Evolutionary conservation across 768 basidiomycete species (phyloP), one percentile per base, ranked within the genome.

Genomic region (Tylopilus balloui): DNA sequence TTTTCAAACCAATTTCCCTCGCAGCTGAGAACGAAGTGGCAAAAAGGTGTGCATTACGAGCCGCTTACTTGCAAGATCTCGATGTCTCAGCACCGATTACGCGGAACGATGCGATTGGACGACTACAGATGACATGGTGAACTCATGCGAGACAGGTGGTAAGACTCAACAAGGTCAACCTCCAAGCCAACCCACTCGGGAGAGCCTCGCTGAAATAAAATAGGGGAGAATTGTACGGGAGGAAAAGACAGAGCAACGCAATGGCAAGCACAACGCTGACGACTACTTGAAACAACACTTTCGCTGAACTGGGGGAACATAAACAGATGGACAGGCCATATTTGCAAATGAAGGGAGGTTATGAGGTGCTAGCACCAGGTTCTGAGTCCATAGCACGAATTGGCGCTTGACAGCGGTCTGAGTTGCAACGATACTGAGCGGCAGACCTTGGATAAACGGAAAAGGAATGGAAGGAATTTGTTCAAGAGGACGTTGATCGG

Each of bases 81-180:
- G 31, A 20, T 19, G 35, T 36, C 19, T 37, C 38, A 12, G 48
- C 24, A 29, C 8, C 24, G 11, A 32, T 32, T 21, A 27, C 32
- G 38, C 47, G 51, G 32, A 51, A 47, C 37, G 13, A 46, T 60
- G 23, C 40, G 25, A 57, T 61, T 51, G 58, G 50, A 48, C n/a
- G 42, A 39, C 17, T 50, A 47, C 47, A 50, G 42, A 49, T 13
- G 36, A 55, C 37, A 52, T 31, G 42, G 20, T 42, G 41, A 51
- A 52, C 34, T 54, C 51, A 42, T 42, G 32, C 47, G 43, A 50
- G 42, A 24, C 29, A 21, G 32, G 38, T 52, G 42, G 42, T 47
- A 45, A 38, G 42, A 63, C 61, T 62, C 31, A 59, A 64, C 62
- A 69, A 71, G 70, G 61, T 62, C 71, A 66, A 72, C 71, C 69